Evolutionary conservation across 768 basidiomycete genomes (phyloP), one percentile per base, ranked within the genome.

Genomic region (Kwoniella shandongensis): DNA sequence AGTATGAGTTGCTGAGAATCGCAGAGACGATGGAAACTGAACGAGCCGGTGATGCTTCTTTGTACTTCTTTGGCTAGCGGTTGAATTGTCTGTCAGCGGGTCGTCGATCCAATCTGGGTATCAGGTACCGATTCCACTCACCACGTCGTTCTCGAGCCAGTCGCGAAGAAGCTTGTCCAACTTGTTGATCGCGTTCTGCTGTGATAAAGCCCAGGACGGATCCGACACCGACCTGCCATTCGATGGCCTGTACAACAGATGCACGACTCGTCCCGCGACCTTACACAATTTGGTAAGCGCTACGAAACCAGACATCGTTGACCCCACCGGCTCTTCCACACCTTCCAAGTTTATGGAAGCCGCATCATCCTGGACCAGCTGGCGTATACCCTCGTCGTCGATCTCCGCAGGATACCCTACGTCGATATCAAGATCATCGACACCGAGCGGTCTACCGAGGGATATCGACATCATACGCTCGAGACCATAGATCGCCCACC

Each of bases 401-500:
- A 91, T 81, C 55, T 88, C 86, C 35, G 86, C 82, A 4, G 91
- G 91, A 49, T 86, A 79, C 72, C 92, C 89, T 29, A 89, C 88
- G 70, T 94, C 91, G 67, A 91, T 91, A 74, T 94, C 91, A 11
- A 85, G 80, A 76, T 94, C 91, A 66, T 91, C 89, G 61, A 91
- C 81, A 25, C 89, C 91, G 53, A 93, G 82, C 2, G 91, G 91
- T 10, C 91, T 83, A 44, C 91, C 91, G 13, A 94, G 81, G 13
- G 90, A 86, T 50, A 93, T 84, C 22, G 91, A 91, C 18, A 94
- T 86, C 88, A 92, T 91, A 47, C 69, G 44, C 44, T 69, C 91
- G 47, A 94, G 80, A 23, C 85, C 86, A 69, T 94, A 94, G 25
- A 92, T 88, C 40, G 88, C 85, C 89, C 91, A 93, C 91, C 91